Evolutionary conservation across 441 rosid genomes (phyloP).

Genomic region (Gossypium schwendimanii): DNA sequence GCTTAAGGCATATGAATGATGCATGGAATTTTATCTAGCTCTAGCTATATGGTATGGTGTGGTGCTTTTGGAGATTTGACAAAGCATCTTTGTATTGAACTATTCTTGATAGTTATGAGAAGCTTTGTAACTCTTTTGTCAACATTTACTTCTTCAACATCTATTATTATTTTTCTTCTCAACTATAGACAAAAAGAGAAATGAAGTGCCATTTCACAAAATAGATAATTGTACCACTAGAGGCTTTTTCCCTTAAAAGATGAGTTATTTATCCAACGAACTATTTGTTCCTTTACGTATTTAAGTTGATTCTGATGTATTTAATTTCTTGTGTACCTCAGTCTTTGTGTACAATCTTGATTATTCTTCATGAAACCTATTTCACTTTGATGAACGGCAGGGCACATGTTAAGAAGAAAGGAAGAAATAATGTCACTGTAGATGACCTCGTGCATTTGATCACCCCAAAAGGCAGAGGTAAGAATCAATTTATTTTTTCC

Average conservation of each 20-base stretch:
- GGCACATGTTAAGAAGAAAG: slow-evolving; percentile 64
- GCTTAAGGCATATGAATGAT: neutral
- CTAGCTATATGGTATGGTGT: neutral
- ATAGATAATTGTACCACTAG: neutral
- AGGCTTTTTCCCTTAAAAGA: neutral
- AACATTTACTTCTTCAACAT: neutral
- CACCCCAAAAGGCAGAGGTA: slow-evolving; percentile 88
- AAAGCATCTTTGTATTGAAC: neutral
- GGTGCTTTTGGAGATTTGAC: neutral
- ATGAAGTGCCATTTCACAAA: neutral
- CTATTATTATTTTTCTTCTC: neutral
- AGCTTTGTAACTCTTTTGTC: neutral
- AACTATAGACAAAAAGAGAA: neutral
- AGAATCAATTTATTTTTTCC: neutral
- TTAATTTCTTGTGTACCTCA: neutral
- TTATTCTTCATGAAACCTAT: neutral
- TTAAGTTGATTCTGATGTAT: neutral
- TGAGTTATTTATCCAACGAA: neutral
- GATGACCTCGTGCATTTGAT: slow-evolving; percentile 77
- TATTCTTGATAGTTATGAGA: neutral
- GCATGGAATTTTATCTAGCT: neutral
- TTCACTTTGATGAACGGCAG: slow-evolving; percentile 23
- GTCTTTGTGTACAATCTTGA: slow-evolving; percentile 13
- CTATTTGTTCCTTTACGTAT: neutral
- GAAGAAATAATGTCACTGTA: slow-evolving; percentile 68